Percentiles rank a stretch among this genome's conserved stretches.
Conservation (phyloP, 2,329 filamentous ascomycete genomes). For the Diaporthe vaccinii region DNA sequence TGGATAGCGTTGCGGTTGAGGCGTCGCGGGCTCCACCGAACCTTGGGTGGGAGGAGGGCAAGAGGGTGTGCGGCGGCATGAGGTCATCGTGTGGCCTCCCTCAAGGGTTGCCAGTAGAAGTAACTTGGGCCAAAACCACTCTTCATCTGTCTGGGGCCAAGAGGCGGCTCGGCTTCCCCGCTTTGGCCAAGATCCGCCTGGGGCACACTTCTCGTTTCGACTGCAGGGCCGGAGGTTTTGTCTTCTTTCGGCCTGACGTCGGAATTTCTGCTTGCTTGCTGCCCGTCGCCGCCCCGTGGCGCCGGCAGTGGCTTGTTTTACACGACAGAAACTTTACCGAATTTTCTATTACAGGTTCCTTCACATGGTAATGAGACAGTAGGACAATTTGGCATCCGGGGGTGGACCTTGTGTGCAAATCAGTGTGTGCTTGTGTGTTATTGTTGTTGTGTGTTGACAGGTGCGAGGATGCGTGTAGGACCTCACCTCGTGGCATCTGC, state of each 20-base stretch:
- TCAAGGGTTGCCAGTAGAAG: constrained; percentile 3
- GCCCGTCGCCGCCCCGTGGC: neutral
- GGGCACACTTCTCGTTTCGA: neutral
- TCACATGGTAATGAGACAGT: neutral
- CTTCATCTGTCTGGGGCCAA: constrained; percentile 32
- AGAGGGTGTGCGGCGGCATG: constrained; percentile 15
- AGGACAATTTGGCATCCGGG: neutral
- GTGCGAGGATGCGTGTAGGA: neutral
- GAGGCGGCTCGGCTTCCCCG: constrained; percentile 37
- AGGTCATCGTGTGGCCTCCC: constrained; percentile 32
- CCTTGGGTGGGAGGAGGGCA: neutral
- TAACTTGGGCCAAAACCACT: constrained; percentile 27
- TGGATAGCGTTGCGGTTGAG: constrained; percentile 26
- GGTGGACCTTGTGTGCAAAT: neutral
- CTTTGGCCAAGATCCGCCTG: constrained; percentile 35
- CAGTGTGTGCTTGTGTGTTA: neutral
- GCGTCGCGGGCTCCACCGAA: neutral
- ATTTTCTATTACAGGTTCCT: neutral
- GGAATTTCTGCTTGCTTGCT: neutral
- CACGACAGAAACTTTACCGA: constrained; percentile 30
- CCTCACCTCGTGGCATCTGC: constrained; percentile 18
- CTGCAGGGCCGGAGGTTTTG: constrained; percentile 10
- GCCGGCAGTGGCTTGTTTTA: neutral
- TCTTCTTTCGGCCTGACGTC: constrained; percentile 20
- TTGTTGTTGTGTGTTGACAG: neutral